These are phyloP conservation scores for Grigorovia transvaalensis DNA, from an alignment of 805 yeast species.

Conservation along the genomic window DNA sequence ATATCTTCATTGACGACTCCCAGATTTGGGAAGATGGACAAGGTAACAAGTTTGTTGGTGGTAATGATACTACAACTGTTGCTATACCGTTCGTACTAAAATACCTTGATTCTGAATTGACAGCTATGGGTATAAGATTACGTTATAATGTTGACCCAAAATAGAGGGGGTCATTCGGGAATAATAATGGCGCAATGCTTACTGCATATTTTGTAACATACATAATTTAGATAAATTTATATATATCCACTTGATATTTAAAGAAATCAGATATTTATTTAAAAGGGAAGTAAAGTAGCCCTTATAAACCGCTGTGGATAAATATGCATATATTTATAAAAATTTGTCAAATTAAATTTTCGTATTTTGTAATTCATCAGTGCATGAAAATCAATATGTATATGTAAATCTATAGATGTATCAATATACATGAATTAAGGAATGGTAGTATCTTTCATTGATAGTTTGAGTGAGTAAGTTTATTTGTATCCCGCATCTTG, in stretches of 20 bases:
- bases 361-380: neutral
- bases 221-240: neutral
- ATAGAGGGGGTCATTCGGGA: slow-evolving; percentile 8
- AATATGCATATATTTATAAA: neutral
- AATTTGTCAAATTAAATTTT: no score
- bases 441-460: neutral
- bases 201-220: neutral
- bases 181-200: neutral
- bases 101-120: slow-evolving; percentile 86
- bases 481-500: neutral
- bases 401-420: neutral
- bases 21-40: slow-evolving; percentile 97
- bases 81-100: slow-evolving; percentile 95
- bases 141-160: slow-evolving; percentile 74
- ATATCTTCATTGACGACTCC: slow-evolving; percentile 48
- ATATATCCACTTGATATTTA: neutral
- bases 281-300: neutral
- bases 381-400: neutral
- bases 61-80: slow-evolving; percentile 86
- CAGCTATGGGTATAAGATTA: slow-evolving; percentile 96
- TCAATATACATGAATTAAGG: neutral
- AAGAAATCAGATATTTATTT: neutral
- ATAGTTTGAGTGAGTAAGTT: no score
- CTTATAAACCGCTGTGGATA: neutral
- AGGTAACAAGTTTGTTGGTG: slow-evolving; percentile 85